These are phyloP conservation scores for Xylaria acuta DNA, from an alignment of 495 filamentous ascomycete genomes.

Conservation along the genomic window DNA sequence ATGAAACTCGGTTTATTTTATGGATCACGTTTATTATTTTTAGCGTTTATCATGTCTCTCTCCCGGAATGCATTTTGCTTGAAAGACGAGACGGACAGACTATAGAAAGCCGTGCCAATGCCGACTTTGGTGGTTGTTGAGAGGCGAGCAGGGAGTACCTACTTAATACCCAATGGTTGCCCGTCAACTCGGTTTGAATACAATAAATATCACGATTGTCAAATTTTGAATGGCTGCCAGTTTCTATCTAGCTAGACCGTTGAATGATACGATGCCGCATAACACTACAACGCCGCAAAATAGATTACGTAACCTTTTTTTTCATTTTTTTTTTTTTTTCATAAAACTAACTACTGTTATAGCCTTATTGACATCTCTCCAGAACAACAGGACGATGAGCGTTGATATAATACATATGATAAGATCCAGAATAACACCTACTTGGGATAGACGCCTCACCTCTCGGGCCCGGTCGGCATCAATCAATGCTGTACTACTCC, in stretches of 20 bases:
- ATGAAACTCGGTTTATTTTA: background rate
- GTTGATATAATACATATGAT: background rate
- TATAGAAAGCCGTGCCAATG: conserved; percentile 12
- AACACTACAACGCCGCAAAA: background rate
- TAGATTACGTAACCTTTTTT: background rate
- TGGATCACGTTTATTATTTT: background rate
- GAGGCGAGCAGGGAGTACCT: background rate
- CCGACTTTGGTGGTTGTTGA: background rate
- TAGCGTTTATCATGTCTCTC: background rate
- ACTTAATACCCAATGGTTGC: background rate
- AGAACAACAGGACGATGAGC: background rate
- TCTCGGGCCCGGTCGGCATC: background rate
- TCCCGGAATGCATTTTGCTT: background rate
- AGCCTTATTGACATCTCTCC: background rate
- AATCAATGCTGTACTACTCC: background rate
- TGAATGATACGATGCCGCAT: background rate
- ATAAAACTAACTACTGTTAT: background rate
- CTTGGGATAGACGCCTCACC: background rate
- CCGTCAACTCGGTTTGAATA: background rate
- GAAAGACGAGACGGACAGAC: background rate
- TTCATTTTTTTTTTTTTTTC: too few relatives aligned
- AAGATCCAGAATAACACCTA: background rate
- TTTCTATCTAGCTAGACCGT: background rate
- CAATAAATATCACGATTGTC: background rate
- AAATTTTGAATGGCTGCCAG: background rate